Base-by-base conservation (phyloP, 164 flowering plant species). In the Cinnamomum chago region DNA sequence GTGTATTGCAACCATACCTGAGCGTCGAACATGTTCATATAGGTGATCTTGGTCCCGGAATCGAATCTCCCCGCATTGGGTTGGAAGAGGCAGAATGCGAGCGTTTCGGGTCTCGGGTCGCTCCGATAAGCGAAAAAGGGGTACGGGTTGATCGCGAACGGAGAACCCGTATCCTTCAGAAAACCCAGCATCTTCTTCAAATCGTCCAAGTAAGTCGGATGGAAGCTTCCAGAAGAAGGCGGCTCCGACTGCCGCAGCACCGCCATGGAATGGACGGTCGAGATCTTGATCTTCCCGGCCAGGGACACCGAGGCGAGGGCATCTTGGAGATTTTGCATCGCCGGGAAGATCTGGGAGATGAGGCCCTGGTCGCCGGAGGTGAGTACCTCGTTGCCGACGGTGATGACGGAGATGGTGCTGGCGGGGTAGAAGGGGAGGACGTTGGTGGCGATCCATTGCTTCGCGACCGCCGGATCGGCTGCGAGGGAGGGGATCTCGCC, bases 1-100 rank as follows among this genome's bases (percentile, higher is more conserved):
- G 58, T 30, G 35, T 30, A 30, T 30, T 30, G 5, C 35, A 30
- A 30, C 35, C 47, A 28, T 27, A 92, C 98, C 97, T 92, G 98
- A 1, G 99, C 98, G 74, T 95, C 99, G 64, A 92, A 95, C 99
- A 95, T 95, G 85, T 93, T 95, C 84, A 75, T 86, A 85, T 95
- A 95, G 70, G 83, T 88, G 81, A 90, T 92, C 12, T 88, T 88
- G 18, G 81, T 87, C 0, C 87, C 88, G 14, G 90, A 62, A 73
- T 95, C 99, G 50, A 87, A 81, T 52, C 98, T 86, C 1, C 99
- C 99, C 6, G 92, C 60, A 74, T 95, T 95, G 9, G 90, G 95
- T 64, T 92, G 97, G 80, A 95, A 95, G 65, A 94, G 78, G 79
- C 99, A 93, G 70, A 90, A 95, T 2, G 98, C 95, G 25, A 92